These are phyloP conservation scores for Actinomortierella wolfii DNA, from an alignment of 371 early-diverging fungal genomes.

Conservation along the genomic window DNA sequence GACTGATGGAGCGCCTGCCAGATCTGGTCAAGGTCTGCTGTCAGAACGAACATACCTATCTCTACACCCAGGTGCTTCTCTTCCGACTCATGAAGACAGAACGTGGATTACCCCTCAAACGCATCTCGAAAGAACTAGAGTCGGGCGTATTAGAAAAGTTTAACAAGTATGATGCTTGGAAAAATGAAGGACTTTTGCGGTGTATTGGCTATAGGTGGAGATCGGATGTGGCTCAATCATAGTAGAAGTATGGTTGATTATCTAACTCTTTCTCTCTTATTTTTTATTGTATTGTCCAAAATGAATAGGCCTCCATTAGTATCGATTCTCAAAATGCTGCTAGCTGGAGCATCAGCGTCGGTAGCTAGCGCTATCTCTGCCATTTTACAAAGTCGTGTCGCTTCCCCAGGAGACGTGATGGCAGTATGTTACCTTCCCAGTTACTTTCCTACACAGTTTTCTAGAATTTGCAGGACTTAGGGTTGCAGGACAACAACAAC, in stretches of 20 bases:
- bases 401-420: conserved; percentile 70
- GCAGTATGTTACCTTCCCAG: conserved; percentile 44
- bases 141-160: conserved; percentile 48
- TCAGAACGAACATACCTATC: conserved; percentile 70
- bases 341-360: conserved; percentile 51
- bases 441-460: too few relatives aligned
- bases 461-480: too few relatives aligned
- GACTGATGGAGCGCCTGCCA: conserved; percentile 54
- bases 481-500: too few relatives aligned
- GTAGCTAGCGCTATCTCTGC: conserved; percentile 60
- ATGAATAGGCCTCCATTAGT: conserved; percentile 59
- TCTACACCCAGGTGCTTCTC: conserved; percentile 66
- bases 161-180: conserved; percentile 26
- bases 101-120: conserved; percentile 54
- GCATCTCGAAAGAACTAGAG: conserved; percentile 68
- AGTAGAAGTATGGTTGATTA: too few relatives aligned
- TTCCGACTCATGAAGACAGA: conserved; percentile 54
- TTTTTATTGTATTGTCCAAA: background rate
- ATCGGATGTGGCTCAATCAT: too few relatives aligned
- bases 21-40: conserved; percentile 62
- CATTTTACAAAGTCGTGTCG: conserved; percentile 55
- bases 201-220: too few relatives aligned
- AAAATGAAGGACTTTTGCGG: too few relatives aligned
- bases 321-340: conserved; percentile 53
- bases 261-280: too few relatives aligned